These are phyloP conservation scores for Gaultheria prostrata DNA, from an alignment of 148 eudicot genomes.

Conservation along the genomic window DNA sequence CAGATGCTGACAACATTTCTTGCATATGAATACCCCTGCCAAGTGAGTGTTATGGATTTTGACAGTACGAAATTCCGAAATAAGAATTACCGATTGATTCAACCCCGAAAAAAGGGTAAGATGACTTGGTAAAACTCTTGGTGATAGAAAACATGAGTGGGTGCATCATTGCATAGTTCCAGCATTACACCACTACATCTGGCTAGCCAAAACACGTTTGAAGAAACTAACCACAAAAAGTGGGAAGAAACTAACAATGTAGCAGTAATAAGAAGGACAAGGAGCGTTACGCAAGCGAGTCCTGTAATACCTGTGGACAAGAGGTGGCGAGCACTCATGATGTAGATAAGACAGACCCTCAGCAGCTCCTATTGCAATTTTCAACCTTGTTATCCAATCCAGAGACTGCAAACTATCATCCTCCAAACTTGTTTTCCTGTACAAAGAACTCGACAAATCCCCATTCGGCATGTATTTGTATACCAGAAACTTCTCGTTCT, in stretches of 20 bases:
- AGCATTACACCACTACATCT: neutral
- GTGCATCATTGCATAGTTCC: slow-evolving; percentile 3
- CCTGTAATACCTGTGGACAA: slow-evolving; percentile 81
- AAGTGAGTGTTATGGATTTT: neutral
- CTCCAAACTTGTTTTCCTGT: slow-evolving; percentile 47
- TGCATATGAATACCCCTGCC: neutral
- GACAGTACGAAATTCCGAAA: neutral
- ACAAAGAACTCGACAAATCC: slow-evolving; percentile 84
- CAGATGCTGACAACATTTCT: neutral
- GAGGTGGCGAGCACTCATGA: slow-evolving; percentile 84
- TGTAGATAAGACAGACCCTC: slow-evolving; percentile 86
- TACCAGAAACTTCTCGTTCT: slow-evolving; percentile 77
- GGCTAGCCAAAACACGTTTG: neutral
- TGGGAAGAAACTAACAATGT: neutral
- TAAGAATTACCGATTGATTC: neutral
- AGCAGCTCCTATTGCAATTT: slow-evolving; percentile 92
- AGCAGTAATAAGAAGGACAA: slow-evolving; percentile 4
- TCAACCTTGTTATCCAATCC: slow-evolving; percentile 97
- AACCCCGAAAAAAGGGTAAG: neutral
- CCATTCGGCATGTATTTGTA: slow-evolving; percentile 86
- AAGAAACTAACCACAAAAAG: neutral
- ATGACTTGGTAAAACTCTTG: neutral
- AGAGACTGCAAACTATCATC: slow-evolving; percentile 75
- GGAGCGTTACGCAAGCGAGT: neutral
- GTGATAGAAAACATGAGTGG: neutral